A percentile compares a stretch with the other conserved stretches of the same genome.
These are phyloP conservation scores for Fragaria nilgerrensis DNA, from an alignment of 306 rosid genomes.

Conservation along the genomic window DNA sequence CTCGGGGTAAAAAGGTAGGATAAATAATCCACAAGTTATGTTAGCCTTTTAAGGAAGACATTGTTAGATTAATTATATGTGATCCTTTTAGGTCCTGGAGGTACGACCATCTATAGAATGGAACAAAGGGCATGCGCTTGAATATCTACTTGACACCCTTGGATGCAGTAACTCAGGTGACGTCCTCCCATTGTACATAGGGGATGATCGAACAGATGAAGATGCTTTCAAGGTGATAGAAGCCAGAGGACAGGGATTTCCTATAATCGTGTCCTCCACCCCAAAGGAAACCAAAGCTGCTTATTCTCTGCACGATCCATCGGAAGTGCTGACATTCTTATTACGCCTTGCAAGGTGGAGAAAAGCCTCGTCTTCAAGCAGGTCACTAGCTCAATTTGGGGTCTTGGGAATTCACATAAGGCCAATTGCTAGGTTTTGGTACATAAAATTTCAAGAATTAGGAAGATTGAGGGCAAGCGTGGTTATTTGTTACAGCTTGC, in stretches of 20 bases:
- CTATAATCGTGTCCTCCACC: slow-evolving; percentile 72
- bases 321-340: slow-evolving; percentile 68
- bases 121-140: slow-evolving; percentile 95
- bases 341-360: slow-evolving; percentile 58
- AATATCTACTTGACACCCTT: slow-evolving; percentile 66
- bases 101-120: slow-evolving; percentile 85
- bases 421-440: slow-evolving; percentile 19
- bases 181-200: slow-evolving; percentile 74
- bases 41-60: background rate
- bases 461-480: slow-evolving; percentile 8
- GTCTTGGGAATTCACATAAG: slow-evolving; percentile 11
- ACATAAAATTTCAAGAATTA: slow-evolving; percentile 22
- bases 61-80: background rate
- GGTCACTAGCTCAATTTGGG: slow-evolving; percentile 25
- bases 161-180: slow-evolving; percentile 54
- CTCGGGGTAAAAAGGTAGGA: slow-evolving; percentile 75
- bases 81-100: slow-evolving; percentile 65
- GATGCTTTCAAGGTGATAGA: slow-evolving; percentile 89
- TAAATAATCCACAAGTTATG: background rate
- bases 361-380: slow-evolving; percentile 34
- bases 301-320: slow-evolving; percentile 70
- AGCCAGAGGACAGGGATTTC: slow-evolving; percentile 71
- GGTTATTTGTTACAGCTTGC: slow-evolving; percentile 6
- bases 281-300: slow-evolving; percentile 74
- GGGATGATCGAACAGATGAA: slow-evolving; percentile 90